Evolutionary conservation across 116 monocot genomes (phyloP), one percentile per base, ranked within the genome.

Genomic region (Zostera marina): DNA sequence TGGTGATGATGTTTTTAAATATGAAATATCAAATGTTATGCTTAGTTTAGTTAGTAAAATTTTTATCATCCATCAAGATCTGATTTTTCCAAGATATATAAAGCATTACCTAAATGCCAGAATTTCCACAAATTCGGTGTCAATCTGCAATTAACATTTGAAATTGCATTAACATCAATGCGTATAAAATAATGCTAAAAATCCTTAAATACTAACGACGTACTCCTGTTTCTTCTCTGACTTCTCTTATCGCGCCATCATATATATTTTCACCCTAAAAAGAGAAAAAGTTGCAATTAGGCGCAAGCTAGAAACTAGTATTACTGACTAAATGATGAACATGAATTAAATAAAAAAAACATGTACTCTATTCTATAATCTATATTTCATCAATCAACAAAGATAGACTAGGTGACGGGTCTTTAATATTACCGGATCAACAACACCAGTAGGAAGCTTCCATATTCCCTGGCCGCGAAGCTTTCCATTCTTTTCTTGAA

Each of bases 211-310:
- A 8, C 54, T 56, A 32, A 32, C 25, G 19, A 74, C 81, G 61
- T 84, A 93, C 88, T 61, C 92, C 92, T 52, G 92, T 93, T 68
- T 93, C 92, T 74, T 93, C 92, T 77, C 87, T 93, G 45, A 93
- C 88, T 75, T 93, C 92, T 52, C 92, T 78, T 53, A 79, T 26
- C n/a, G 74, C 88, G 25, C 79, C 92, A 42, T 69, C 60, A 62
- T 54, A 70, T 60, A 93, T 79, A 71, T 93, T 83, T 72, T 93
- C 92, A 70, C 84, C 84, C 92, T 93, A 67, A 44, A 71, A 38
- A 63, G 12, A 47, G 22, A 41, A 60, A 14, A 25, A 13, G 44
- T 13, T 43, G 12, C 6, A 24, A 19, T 22, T 24, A 13, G 5
- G 25, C 7, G 51, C 9, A 7, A 5, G 7, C 51, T 8, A 20